Conservation (phyloP, 495 filamentous ascomycete species). For the Penicillium canariense region DNA sequence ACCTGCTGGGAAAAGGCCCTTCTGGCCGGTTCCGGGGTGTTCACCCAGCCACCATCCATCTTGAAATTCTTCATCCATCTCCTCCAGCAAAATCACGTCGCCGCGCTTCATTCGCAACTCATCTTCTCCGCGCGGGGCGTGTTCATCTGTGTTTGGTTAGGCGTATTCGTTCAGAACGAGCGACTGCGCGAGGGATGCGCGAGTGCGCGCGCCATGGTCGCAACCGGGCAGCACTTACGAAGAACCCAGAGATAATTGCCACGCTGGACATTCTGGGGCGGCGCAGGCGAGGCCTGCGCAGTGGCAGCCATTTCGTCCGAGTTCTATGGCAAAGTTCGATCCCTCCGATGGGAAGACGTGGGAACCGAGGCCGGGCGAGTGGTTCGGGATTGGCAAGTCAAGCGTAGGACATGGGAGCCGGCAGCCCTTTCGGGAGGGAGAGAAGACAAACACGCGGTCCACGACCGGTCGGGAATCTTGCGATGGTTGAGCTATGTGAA, state of each 20-base stretch:
- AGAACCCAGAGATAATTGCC: slow-evolving; percentile 73
- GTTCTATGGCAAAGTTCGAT: slow-evolving; percentile 7
- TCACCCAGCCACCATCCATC: slow-evolving; percentile 97
- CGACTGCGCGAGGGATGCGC: neutral
- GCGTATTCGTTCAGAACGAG: slow-evolving; percentile 7
- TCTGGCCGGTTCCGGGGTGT: slow-evolving; percentile 69
- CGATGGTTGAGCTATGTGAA: slow-evolving; percentile 19
- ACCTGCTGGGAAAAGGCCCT: slow-evolving; percentile 90
- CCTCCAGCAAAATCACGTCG: slow-evolving; percentile 86
- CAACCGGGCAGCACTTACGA: slow-evolving; percentile 58
- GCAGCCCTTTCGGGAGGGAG: slow-evolving; percentile 25
- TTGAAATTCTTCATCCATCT: slow-evolving; percentile 94
- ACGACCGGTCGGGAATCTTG: slow-evolving; percentile 13
- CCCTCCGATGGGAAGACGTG: slow-evolving; percentile 9
- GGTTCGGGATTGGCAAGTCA: slow-evolving; percentile 6
- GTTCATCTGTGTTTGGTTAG: slow-evolving; percentile 61
- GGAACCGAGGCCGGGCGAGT: slow-evolving; percentile 9
- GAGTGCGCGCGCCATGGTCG: slow-evolving; percentile 15
- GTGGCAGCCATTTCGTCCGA: slow-evolving; percentile 37
- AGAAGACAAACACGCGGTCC: slow-evolving; percentile 6
- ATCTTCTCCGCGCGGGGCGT: slow-evolving; percentile 79
- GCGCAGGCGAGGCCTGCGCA: slow-evolving; percentile 18
- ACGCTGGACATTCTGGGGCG: slow-evolving; percentile 48
- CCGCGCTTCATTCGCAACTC: slow-evolving; percentile 86
- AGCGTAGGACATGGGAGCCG: slow-evolving; percentile 32